Evolutionary conservation across 768 basidiomycete genomes (phyloP).

Genomic region (Podaxis sp.): DNA sequence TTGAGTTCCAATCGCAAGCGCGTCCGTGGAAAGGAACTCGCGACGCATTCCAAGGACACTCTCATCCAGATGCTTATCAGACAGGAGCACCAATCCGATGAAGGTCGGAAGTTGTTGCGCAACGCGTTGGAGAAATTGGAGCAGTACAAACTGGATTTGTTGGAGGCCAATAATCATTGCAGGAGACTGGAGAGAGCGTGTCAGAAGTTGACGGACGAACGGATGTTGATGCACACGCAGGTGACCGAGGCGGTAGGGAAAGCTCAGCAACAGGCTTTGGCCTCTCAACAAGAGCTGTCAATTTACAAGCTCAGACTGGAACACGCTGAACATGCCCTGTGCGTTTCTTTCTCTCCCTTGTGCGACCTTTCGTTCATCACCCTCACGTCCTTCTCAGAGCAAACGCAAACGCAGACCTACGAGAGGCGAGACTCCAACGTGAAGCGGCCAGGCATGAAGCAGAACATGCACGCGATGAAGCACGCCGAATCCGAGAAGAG

Average conservation of each 20-base stretch:
- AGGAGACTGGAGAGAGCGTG: conserved; percentile 3
- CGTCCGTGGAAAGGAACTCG: conserved; percentile 1
- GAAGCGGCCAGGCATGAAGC: not conserved
- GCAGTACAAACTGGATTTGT: not conserved
- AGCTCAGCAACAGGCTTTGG: not conserved
- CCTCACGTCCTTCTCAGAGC: not conserved
- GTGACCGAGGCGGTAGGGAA: not conserved
- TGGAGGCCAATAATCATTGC: conserved; percentile 1
- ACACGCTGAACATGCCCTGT: conserved; percentile 6
- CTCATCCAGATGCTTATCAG: not conserved
- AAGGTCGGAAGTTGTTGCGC: not conserved
- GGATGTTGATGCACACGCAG: conserved; percentile 3
- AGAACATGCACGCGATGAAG: not conserved
- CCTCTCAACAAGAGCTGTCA: conserved; percentile 2
- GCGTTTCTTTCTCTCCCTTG: not conserved
- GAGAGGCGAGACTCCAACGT: not conserved
- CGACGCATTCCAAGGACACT: conserved; percentile 4
- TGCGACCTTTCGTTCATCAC: not conserved
- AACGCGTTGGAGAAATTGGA: not conserved
- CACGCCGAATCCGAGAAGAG: not conserved
- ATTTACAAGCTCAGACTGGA: conserved; percentile 2
- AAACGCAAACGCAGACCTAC: not conserved
- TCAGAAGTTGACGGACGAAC: conserved; percentile 5
- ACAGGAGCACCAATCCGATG: not conserved
- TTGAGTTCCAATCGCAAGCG: not conserved